These are phyloP conservation scores for Sporothrix euskadiensis DNA, from an alignment of 2,329 filamentous ascomycete genomes.

Conservation along the genomic window DNA sequence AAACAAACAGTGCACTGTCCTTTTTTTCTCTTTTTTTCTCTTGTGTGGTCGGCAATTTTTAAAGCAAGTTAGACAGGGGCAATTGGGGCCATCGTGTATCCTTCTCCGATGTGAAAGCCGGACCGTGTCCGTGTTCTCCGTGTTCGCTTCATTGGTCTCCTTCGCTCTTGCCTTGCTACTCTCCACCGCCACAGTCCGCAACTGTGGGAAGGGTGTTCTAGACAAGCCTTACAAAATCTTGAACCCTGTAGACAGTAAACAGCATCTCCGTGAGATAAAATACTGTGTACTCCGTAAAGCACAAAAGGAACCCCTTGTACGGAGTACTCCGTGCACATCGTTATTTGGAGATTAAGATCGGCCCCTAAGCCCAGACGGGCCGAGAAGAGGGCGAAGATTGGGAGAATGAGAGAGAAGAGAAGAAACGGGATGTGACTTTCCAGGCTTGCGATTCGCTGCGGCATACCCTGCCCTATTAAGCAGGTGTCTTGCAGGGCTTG, in stretches of 20 bases:
- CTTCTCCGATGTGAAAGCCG: not conserved
- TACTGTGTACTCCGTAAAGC: not conserved
- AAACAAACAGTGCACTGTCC: not conserved
- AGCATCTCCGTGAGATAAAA: no score
- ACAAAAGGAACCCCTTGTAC: not conserved
- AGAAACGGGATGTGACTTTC: slow-evolving; percentile 12
- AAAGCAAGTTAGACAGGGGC: not conserved
- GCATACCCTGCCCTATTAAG: not conserved
- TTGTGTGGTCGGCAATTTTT: slow-evolving; percentile 1
- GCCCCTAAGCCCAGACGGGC: slow-evolving; percentile 12
- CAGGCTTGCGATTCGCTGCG: slow-evolving; percentile 12
- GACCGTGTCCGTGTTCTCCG: not conserved
- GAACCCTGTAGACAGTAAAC: not conserved
- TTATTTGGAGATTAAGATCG: slow-evolving; percentile 15
- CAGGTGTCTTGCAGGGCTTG: not conserved
- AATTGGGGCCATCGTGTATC: not conserved
- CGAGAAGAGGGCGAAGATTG: not conserved
- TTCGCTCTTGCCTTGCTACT: not conserved
- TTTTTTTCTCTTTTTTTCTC: not conserved
- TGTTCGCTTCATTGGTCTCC: not conserved
- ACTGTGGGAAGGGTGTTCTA: slow-evolving; percentile 3
- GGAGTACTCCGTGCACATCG: not conserved
- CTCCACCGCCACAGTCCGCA: not conserved
- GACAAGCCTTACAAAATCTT: not conserved
- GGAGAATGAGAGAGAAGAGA: not conserved